Evolutionary conservation across 2,329 filamentous ascomycete species (phyloP).

Genomic region (Penicillium corylophilum): DNA sequence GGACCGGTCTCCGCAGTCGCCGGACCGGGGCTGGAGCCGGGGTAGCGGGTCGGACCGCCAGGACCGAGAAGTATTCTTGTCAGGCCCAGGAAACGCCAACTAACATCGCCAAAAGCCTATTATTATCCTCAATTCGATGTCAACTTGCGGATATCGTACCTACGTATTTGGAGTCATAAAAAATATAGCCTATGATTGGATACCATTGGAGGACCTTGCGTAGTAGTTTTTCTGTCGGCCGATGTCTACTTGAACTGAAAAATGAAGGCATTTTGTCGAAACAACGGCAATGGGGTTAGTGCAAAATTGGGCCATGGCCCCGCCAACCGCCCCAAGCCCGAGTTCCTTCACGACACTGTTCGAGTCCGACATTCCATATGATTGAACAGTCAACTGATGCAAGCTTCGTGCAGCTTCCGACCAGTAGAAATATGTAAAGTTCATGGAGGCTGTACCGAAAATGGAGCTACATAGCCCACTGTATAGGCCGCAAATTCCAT

Average conservation of each 20-base stretch:
- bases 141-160: too few relatives aligned
- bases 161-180: too few relatives aligned
- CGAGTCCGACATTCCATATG: neutral
- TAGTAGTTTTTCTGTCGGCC: too few relatives aligned
- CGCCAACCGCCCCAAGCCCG: conserved; percentile 6
- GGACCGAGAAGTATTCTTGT: neutral
- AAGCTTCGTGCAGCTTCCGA: conserved; percentile 3
- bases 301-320: conserved; percentile 11
- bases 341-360: conserved; percentile 14
- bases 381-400: neutral
- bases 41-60: neutral
- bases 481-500: conserved; percentile 7
- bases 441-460: conserved; percentile 11
- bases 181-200: too few relatives aligned
- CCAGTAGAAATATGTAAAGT: conserved; percentile 16
- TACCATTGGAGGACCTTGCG: too few relatives aligned
- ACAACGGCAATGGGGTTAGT: conserved; percentile 14
- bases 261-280: too few relatives aligned
- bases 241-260: too few relatives aligned
- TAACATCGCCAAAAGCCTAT: too few relatives aligned
- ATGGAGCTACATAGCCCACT: conserved; percentile 7
- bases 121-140: too few relatives aligned
- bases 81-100: too few relatives aligned
- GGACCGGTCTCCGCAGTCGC: neutral
- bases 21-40: neutral